These are phyloP conservation scores for Hippophae rhamnoides DNA, from an alignment of 306 rosid species.

Conservation along the genomic window DNA sequence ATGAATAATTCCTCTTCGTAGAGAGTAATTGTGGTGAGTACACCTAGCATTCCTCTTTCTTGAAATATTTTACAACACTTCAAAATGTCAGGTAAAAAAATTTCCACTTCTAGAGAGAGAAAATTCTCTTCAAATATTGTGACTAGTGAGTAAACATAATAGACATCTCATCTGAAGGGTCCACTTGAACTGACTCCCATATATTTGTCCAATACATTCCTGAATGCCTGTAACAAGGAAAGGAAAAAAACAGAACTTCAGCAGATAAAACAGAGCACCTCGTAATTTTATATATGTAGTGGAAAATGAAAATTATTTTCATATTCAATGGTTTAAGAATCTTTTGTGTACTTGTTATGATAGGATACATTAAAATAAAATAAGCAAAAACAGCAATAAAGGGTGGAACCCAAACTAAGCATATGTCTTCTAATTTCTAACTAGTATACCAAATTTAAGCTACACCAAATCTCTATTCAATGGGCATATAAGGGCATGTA, in stretches of 20 bases:
- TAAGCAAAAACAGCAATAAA: not conserved
- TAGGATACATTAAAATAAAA: not conserved
- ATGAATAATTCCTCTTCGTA: no score
- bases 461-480: not conserved
- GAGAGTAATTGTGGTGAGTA: no score
- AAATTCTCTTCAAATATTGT: no score
- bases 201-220: constrained; percentile 70
- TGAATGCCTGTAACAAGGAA: constrained; percentile 57
- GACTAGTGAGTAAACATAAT: not conserved
- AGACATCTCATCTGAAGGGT: constrained; percentile 39
- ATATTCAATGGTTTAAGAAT: not conserved
- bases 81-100: no score
- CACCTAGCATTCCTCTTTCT: no score
- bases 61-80: no score
- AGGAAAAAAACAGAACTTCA: not conserved
- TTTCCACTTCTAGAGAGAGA: no score
- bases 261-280: not conserved
- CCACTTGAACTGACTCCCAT: constrained; percentile 58
- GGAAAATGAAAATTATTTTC: constrained; percentile 10
- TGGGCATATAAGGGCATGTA: not conserved
- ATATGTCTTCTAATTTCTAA: no score
- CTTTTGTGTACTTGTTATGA: not conserved
- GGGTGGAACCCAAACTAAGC: no score
- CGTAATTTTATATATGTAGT: constrained; percentile 6
- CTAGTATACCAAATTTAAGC: not conserved